Evolutionary conservation across 768 basidiomycete genomes (phyloP).

Genomic region (Phylloporus rhodoxanthus): DNA sequence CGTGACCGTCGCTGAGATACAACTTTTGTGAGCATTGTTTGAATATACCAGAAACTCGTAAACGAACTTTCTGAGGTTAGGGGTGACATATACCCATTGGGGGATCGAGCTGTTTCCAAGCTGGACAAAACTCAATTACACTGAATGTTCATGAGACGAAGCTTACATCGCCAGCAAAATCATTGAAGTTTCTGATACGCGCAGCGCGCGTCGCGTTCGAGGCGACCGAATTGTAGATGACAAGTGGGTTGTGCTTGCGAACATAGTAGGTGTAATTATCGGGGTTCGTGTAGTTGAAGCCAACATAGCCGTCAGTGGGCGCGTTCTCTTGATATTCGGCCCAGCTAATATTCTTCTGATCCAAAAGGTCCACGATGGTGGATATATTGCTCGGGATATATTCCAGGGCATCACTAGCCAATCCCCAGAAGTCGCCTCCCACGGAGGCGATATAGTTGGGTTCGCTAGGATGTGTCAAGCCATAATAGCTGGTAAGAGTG

Average conservation of each 20-base stretch:
- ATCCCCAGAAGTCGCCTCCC: constrained; percentile 50
- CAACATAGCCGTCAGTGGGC: constrained; percentile 43
- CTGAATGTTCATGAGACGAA: background rate
- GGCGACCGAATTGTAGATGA: constrained; percentile 47
- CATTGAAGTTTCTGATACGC: constrained; percentile 53
- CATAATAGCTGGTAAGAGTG: constrained; percentile 41
- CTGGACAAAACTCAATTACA: constrained; percentile 2
- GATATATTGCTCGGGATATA: constrained; percentile 43
- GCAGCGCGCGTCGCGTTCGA: constrained; percentile 34
- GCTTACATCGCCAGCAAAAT: constrained; percentile 49
- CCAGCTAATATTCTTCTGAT: constrained; percentile 54
- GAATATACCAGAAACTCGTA: background rate
- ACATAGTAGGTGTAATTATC: constrained; percentile 42
- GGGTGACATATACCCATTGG: constrained; percentile 58
- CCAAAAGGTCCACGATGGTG: constrained; percentile 54
- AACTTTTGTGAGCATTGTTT: background rate
- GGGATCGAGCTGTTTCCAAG: constrained; percentile 40
- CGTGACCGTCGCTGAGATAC: constrained; percentile 48
- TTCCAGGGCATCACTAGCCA: constrained; percentile 37
- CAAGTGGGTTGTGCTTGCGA: constrained; percentile 50
- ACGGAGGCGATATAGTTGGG: constrained; percentile 49
- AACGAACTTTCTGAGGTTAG: constrained; percentile 39
- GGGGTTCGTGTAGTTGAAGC: constrained; percentile 30
- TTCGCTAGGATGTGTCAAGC: constrained; percentile 51
- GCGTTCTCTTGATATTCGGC: constrained; percentile 54